Evolutionary conservation across 1,284 basidiomycete genomes (phyloP).

Genomic region (Pseudomicrostroma phylloplanum): DNA sequence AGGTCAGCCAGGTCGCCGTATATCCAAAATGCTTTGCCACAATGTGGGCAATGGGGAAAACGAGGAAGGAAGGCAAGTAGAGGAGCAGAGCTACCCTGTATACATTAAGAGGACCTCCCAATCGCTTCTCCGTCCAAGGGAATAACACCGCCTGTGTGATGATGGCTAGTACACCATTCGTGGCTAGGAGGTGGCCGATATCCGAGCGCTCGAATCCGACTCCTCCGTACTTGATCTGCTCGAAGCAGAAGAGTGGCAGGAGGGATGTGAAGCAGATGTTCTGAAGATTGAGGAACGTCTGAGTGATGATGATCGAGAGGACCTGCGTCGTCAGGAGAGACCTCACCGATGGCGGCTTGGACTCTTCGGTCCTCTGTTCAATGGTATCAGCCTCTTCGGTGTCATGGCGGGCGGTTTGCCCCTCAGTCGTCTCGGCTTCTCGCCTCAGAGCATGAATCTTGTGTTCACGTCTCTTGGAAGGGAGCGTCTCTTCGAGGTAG

Average conservation of each 20-base stretch:
- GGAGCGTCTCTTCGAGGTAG: slow-evolving; percentile 50
- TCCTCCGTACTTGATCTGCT: slow-evolving; percentile 24
- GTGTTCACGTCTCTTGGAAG: slow-evolving; percentile 17
- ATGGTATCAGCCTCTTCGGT: not conserved
- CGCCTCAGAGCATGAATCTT: not conserved
- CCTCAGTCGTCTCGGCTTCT: not conserved
- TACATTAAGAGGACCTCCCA: slow-evolving; percentile 23
- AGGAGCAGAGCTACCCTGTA: slow-evolving; percentile 20
- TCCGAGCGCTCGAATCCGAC: slow-evolving; percentile 21
- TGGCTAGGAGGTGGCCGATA: slow-evolving; percentile 30
- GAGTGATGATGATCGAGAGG: slow-evolving; percentile 32
- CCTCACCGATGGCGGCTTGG: slow-evolving; percentile 15
- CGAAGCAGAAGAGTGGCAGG: slow-evolving; percentile 36
- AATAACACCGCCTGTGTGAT: slow-evolving; percentile 30
- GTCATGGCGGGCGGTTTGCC: not conserved
- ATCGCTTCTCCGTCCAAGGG: slow-evolving; percentile 21
- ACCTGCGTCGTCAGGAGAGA: slow-evolving; percentile 15
- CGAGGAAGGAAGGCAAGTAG: slow-evolving; percentile 24
- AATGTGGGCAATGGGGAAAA: slow-evolving; percentile 27
- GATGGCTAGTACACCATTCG: slow-evolving; percentile 27
- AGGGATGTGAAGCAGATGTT: slow-evolving; percentile 29
- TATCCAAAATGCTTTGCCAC: slow-evolving; percentile 11
- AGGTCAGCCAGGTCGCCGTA: slow-evolving; percentile 14
- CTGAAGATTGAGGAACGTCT: slow-evolving; percentile 28
- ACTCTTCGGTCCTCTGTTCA: slow-evolving; percentile 1